These are phyloP conservation scores for Francoa sonchifolia DNA, from an alignment of 441 rosid species.

Conservation along the genomic window DNA sequence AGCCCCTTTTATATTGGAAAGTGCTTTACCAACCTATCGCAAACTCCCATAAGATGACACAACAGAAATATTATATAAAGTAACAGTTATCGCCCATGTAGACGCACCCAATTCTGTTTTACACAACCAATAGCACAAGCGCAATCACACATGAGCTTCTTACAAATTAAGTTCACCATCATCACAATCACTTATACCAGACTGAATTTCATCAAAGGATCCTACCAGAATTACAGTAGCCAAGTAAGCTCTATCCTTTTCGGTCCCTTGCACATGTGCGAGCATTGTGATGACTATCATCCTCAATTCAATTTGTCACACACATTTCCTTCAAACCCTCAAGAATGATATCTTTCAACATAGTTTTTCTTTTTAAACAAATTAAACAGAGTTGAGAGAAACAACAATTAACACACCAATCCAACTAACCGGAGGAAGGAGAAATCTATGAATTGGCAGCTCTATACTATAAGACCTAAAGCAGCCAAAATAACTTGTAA, in stretches of 20 bases:
- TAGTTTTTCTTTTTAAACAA: too few species aligned
- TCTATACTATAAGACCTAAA: too few species aligned
- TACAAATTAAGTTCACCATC: too few species aligned
- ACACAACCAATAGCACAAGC: slow-evolving; percentile 5
- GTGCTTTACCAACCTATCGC: too few species aligned
- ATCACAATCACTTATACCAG: slow-evolving; percentile 16
- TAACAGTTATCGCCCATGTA: slow-evolving; percentile 2
- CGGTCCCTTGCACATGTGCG: slow-evolving; percentile 8
- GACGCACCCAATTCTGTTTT: slow-evolving; percentile 9
- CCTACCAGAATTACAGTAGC: slow-evolving; percentile 12
- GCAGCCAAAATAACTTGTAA: too few species aligned
- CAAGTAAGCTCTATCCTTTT: slow-evolving; percentile 22
- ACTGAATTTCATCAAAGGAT: slow-evolving; percentile 9
- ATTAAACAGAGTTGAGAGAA: background rate
- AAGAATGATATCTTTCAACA: slow-evolving; percentile 21
- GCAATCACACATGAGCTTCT: slow-evolving; percentile 18
- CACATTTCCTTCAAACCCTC: slow-evolving; percentile 14
- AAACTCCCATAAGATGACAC: too few species aligned
- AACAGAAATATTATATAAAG: too few species aligned
- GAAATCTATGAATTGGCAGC: background rate
- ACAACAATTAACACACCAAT: background rate
- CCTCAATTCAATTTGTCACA: background rate
- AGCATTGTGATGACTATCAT: slow-evolving; percentile 6
- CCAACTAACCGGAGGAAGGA: background rate
- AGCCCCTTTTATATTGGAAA: too few species aligned